Evolutionary conservation across 2,329 filamentous ascomycete species (phyloP).

Genomic region (Fusarium anguioides): DNA sequence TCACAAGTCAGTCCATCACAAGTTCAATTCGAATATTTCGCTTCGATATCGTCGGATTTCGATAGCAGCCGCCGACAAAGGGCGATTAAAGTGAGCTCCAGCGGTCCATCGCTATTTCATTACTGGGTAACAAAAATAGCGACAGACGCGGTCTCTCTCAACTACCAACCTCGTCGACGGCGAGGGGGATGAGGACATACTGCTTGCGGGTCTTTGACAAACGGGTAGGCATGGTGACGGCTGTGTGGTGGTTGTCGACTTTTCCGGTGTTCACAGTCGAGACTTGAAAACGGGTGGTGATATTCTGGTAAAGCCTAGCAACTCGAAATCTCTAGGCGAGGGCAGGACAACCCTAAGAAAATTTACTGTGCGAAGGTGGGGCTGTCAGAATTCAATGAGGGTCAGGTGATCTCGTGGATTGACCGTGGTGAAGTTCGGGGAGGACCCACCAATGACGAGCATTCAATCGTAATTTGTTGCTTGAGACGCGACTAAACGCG

Average conservation of each 20-base stretch:
- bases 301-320: slow-evolving; percentile 52
- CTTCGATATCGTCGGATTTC: slow-evolving; percentile 12
- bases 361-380: slow-evolving; percentile 26
- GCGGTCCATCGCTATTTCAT: slow-evolving; percentile 18
- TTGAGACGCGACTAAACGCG: slow-evolving; percentile 26
- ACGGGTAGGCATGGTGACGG: slow-evolving; percentile 77
- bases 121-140: not conserved
- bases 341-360: slow-evolving; percentile 56
- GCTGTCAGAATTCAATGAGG: not conserved
- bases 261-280: slow-evolving; percentile 53
- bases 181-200: slow-evolving; percentile 61
- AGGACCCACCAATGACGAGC: slow-evolving; percentile 32
- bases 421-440: slow-evolving; percentile 38
- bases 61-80: slow-evolving; percentile 32
- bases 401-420: slow-evolving; percentile 48
- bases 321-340: slow-evolving; percentile 54
- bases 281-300: slow-evolving; percentile 52
- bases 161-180: slow-evolving; percentile 38
- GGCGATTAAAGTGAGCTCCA: slow-evolving; percentile 37
- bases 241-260: slow-evolving; percentile 54
- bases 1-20: slow-evolving; percentile 45
- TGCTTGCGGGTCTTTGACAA: slow-evolving; percentile 82
- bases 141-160: slow-evolving; percentile 30
- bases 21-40: slow-evolving; percentile 3
- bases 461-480: slow-evolving; percentile 15